These are phyloP conservation scores for Poa annua DNA, from an alignment of 176 grass and related monocot genomes.

Conservation along the genomic window DNA sequence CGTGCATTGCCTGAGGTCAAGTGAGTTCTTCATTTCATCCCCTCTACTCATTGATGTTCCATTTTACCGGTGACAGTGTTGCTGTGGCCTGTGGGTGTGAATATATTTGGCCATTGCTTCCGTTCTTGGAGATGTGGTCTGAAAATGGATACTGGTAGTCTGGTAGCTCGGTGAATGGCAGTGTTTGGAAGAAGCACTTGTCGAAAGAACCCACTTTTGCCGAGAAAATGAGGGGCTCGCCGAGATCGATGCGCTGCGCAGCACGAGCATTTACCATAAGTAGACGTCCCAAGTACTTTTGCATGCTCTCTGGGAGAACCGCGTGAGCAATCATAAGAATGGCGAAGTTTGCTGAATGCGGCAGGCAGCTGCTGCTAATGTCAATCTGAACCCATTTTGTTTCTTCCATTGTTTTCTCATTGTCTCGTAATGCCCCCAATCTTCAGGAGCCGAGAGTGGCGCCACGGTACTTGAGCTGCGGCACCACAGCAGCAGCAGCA, in stretches of 20 bases:
- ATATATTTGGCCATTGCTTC: neutral
- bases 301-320: conserved; percentile 7
- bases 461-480: conserved; percentile 61
- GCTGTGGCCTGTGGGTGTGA: too few relatives aligned
- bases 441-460: conserved; percentile 51
- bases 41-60: neutral
- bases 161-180: neutral
- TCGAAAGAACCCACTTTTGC: neutral
- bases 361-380: neutral
- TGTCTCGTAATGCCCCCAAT: neutral
- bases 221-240: neutral
- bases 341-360: conserved; percentile 23
- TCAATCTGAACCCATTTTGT: neutral
- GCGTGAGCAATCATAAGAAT: conserved; percentile 46
- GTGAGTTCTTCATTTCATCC: conserved; percentile 43
- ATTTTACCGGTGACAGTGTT: neutral
- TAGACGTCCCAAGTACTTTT: conserved; percentile 53
- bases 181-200: neutral
- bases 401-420: neutral
- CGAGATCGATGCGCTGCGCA: neutral
- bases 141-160: neutral
- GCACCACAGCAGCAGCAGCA: conserved; percentile 40
- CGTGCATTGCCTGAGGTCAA: conserved; percentile 67
- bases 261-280: conserved; percentile 40
- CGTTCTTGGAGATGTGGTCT: neutral